Evolutionary conservation across 2,329 filamentous ascomycete genomes (phyloP).

Genomic region (Metarhizium album): DNA sequence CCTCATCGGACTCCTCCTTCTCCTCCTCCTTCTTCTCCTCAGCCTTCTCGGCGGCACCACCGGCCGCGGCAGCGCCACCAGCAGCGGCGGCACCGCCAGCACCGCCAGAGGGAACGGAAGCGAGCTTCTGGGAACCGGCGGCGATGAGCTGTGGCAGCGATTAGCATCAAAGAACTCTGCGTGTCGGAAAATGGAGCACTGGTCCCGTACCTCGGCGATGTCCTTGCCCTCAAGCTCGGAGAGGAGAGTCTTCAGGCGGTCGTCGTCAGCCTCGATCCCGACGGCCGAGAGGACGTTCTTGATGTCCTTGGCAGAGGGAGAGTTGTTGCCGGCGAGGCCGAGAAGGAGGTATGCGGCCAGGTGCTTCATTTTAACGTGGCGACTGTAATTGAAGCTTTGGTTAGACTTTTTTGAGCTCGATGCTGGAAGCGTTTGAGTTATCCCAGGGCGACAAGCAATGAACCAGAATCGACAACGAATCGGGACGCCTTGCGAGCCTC

Average conservation of each 20-base stretch:
- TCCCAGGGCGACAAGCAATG: background rate
- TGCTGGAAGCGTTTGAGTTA: background rate
- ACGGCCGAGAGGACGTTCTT: slow-evolving; percentile 84
- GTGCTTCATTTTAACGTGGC: slow-evolving; percentile 84
- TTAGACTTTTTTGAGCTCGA: slow-evolving; percentile 13
- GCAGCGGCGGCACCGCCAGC: slow-evolving; percentile 59
- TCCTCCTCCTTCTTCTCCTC: slow-evolving; percentile 65
- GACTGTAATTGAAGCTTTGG: slow-evolving; percentile 18
- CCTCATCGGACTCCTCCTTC: slow-evolving; percentile 69
- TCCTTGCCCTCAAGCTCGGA: slow-evolving; percentile 85
- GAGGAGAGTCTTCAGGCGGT: slow-evolving; percentile 78
- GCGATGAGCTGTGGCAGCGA: slow-evolving; percentile 61
- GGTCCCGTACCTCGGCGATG: slow-evolving; percentile 70
- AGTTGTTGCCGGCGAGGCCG: slow-evolving; percentile 82
- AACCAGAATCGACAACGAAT: background rate
- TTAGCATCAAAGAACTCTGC: slow-evolving; percentile 10
- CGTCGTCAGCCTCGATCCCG: slow-evolving; percentile 84
- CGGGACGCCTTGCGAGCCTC: background rate
- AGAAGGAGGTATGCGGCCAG: slow-evolving; percentile 99
- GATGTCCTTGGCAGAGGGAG: slow-evolving; percentile 77
- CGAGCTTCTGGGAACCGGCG: slow-evolving; percentile 85
- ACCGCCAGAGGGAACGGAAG: slow-evolving; percentile 92
- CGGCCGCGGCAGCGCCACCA: slow-evolving; percentile 58
- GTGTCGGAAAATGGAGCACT: background rate
- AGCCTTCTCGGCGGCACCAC: slow-evolving; percentile 45